These are phyloP conservation scores for Didymosphaeria variabile DNA, from an alignment of 2,329 filamentous ascomycete genomes.

Conservation along the genomic window DNA sequence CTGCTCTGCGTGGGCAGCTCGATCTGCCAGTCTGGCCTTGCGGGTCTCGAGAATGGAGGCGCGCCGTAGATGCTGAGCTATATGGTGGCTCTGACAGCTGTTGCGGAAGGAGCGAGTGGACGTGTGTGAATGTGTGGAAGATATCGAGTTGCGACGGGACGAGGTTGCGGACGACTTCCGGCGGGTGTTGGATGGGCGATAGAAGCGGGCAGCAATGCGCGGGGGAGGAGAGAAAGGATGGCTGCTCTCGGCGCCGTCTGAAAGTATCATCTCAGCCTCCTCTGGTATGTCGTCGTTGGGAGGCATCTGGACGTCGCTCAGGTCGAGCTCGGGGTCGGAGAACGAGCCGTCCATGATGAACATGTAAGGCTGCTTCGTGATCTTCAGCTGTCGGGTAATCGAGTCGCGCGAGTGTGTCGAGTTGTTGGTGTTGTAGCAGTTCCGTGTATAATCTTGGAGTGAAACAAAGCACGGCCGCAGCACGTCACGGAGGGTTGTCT, in stretches of 20 bases:
- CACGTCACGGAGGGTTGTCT: slow-evolving; percentile 27
- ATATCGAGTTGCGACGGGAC: slow-evolving; percentile 81
- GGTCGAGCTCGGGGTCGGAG: slow-evolving; percentile 45
- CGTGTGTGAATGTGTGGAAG: slow-evolving; percentile 76
- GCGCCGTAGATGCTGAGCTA: slow-evolving; percentile 80
- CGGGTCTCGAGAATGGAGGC: slow-evolving; percentile 83
- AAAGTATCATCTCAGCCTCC: slow-evolving; percentile 52
- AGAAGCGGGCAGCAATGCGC: slow-evolving; percentile 81
- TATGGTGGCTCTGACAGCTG: slow-evolving; percentile 75
- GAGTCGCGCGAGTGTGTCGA: slow-evolving; percentile 34
- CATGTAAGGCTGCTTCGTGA: neutral
- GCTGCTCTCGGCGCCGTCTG: slow-evolving; percentile 49
- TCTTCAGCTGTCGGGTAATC: slow-evolving; percentile 4
- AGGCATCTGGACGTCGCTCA: slow-evolving; percentile 39
- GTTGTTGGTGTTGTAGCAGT: slow-evolving; percentile 16
- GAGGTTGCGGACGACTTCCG: slow-evolving; percentile 80
- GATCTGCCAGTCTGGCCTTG: slow-evolving; percentile 79
- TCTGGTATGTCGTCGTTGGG: slow-evolving; percentile 53
- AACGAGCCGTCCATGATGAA: slow-evolving; percentile 37
- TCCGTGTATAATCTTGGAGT: slow-evolving; percentile 25
- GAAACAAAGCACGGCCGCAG: slow-evolving; percentile 45
- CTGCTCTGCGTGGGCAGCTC: slow-evolving; percentile 84
- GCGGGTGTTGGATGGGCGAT: slow-evolving; percentile 69
- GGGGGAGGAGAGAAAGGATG: slow-evolving; percentile 72
- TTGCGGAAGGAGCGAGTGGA: slow-evolving; percentile 66